phyloP scores from a whole-genome alignment of 805 yeast species.

The Lipomyces lipofer region DNA sequence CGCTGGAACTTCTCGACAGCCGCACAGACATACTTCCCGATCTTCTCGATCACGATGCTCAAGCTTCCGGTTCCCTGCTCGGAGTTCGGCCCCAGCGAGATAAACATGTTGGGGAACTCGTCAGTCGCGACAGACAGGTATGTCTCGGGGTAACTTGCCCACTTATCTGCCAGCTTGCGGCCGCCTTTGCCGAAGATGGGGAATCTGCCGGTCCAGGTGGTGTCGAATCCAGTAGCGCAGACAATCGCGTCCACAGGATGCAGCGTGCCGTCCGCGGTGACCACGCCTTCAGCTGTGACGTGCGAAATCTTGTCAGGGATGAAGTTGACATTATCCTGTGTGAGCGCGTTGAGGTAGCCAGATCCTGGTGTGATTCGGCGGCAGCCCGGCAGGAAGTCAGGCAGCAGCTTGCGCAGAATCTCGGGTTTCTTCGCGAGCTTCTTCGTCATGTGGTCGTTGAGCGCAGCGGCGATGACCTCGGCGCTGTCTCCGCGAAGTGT shows the following conservation, averaged over 20 bases:
- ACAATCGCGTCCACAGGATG: constrained; percentile 29
- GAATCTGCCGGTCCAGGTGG: constrained; percentile 29
- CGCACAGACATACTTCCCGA: constrained; percentile 14
- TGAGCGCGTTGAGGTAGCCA: constrained; percentile 27
- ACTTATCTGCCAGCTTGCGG: constrained; percentile 15
- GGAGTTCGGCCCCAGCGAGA: constrained; percentile 28
- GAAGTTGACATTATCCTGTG: constrained; percentile 22
- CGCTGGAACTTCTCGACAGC: constrained; percentile 20
- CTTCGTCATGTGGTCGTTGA: constrained; percentile 6
- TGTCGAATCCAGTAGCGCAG: constrained; percentile 31
- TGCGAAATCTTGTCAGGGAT: constrained; percentile 22
- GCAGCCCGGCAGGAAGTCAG: constrained; percentile 30
- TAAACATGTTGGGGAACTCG: constrained; percentile 30
- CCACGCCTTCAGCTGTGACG: constrained; percentile 23
- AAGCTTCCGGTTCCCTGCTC: constrained; percentile 21
- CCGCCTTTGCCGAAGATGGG: constrained; percentile 26
- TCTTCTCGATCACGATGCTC: constrained; percentile 18
- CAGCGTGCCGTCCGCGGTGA: constrained; percentile 25
- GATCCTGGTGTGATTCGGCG: constrained; percentile 33
- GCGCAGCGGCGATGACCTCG: constrained; percentile 3
- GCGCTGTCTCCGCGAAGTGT: constrained; percentile 4
- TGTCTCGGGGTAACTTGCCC: constrained; percentile 24
- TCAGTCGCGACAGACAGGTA: constrained; percentile 27
- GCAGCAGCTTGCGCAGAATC: constrained; percentile 18
- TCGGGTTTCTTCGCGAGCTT: constrained; percentile 22